Evolutionary conservation across 139 green algal species (phyloP).

Genomic region (Pseudopediastrum boryanum): DNA sequence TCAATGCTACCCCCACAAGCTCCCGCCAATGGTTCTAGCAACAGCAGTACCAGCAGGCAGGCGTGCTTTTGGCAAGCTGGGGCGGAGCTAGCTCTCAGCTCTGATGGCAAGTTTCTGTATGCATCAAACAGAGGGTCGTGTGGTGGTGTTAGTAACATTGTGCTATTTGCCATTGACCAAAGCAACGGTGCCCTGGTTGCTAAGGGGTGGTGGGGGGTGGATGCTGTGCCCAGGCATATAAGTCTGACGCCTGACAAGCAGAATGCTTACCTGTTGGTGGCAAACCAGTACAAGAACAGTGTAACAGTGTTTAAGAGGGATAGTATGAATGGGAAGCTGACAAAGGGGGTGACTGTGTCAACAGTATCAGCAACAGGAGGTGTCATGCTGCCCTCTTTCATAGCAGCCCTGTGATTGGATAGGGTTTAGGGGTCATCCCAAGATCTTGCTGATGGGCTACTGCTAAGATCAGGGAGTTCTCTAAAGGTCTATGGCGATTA

Average conservation of each 20-base stretch:
- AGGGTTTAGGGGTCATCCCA: too few relatives aligned
- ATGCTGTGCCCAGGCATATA: constrained; percentile 20
- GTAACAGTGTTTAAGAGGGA: constrained; percentile 20
- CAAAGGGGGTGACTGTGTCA: constrained; percentile 1
- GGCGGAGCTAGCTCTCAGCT: constrained; percentile 7
- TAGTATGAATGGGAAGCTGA: neutral
- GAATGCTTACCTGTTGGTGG: constrained; percentile 9
- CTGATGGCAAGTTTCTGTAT: constrained; percentile 23
- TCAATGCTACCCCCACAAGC: constrained; percentile 14
- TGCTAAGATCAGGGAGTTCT: too few relatives aligned
- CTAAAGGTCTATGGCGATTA: too few relatives aligned
- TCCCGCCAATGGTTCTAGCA: neutral
- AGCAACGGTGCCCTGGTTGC: neutral
- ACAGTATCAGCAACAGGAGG: neutral
- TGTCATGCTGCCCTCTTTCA: constrained; percentile 10
- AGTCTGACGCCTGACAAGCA: constrained; percentile 21
- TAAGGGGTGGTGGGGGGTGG: neutral
- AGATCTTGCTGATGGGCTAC: too few relatives aligned
- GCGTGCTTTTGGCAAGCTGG: neutral
- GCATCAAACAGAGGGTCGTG: constrained; percentile 9
- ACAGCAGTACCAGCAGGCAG: constrained; percentile 1
- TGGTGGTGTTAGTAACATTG: constrained; percentile 29
- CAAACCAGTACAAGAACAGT: constrained; percentile 11
- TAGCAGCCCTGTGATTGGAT: constrained; percentile 1
- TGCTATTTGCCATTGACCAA: neutral